Evolutionary conservation across 345 rosid genomes (phyloP).

Genomic region (Odontarrhena argentea): DNA sequence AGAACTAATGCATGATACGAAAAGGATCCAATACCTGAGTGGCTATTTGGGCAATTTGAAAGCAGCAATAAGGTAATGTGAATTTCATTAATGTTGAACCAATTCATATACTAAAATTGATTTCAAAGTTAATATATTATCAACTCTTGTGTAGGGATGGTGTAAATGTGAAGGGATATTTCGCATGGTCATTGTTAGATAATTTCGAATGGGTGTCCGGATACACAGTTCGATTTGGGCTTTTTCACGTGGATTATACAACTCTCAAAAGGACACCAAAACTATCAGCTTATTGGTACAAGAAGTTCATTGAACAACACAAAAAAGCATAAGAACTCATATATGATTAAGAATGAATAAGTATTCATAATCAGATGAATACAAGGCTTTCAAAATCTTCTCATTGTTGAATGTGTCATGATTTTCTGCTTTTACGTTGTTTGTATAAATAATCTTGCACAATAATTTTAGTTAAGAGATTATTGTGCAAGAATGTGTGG

Average conservation of each 20-base stretch:
- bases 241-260: slow-evolving; percentile 56
- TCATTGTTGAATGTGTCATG: too few species aligned
- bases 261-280: slow-evolving; percentile 65
- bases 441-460: too few species aligned
- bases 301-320: slow-evolving; percentile 45
- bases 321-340: background rate
- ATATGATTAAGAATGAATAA: too few species aligned
- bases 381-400: too few species aligned
- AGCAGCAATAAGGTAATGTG: slow-evolving; percentile 55
- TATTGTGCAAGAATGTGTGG: too few species aligned
- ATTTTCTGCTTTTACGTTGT: too few species aligned
- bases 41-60: slow-evolving; percentile 49
- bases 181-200: slow-evolving; percentile 77
- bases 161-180: slow-evolving; percentile 76
- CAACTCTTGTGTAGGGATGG: slow-evolving; percentile 48
- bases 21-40: slow-evolving; percentile 59
- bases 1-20: slow-evolving; percentile 47
- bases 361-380: too few species aligned
- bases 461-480: too few species aligned
- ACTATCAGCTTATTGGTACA: slow-evolving; percentile 67
- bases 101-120: too few species aligned
- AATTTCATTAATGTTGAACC: background rate
- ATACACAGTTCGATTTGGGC: slow-evolving; percentile 58
- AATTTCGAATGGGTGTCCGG: slow-evolving; percentile 73
- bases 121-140: background rate